Evolutionary conservation across 1,139 yeast genomes (phyloP), one percentile per base, ranked within the genome.

Genomic region (Debaryomyces coudertii): DNA sequence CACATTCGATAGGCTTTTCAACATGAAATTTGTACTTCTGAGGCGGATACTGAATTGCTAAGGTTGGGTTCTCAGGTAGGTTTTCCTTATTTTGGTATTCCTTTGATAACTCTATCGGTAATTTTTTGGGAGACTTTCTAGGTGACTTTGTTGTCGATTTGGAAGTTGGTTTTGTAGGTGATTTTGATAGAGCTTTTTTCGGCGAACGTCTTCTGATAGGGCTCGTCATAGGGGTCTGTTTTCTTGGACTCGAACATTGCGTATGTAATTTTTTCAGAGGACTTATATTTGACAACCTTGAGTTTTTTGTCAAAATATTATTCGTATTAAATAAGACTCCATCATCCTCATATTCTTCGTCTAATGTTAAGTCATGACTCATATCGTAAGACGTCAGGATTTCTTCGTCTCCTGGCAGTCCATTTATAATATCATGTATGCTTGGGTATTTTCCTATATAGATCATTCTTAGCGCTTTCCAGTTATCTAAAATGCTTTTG

Each of bases 401-500:
- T n/a, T 36, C 49, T 24, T 40, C 44, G 2, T 51, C 51, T 25
- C 34, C 36, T 20, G 46, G 33, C 30, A 56, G 56, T 3, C 61
- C 65, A 25, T 53, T 43, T 8, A 68, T 56, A 2, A 62, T 54
- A 11, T 64, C 66, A 12, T 57, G 5, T 16, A 43, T 39, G n/a
- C 31, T 33, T 20, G 31, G 46, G 16, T 24, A 43, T 12, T 38
- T 29, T 4, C 31, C 30, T 16, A n/a, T 2, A 36, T 55, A 57
- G 9, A 47, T 39, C 7, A 51, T 52, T 2, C 50, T 37, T 8
- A 69, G 49, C 2, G 48, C 34, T 2, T 45, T 47, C 81, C 85
- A 82, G 50, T 73, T 62, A 30, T 71, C 76, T 34, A 82, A 53
- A 4, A 80, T 52, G 51, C 80, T 80, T 48, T 71, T 77, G 36